phyloP scores from a whole-genome alignment of 192 early-diverging fungal genomes.

The Gonapodya sp. region DNA sequence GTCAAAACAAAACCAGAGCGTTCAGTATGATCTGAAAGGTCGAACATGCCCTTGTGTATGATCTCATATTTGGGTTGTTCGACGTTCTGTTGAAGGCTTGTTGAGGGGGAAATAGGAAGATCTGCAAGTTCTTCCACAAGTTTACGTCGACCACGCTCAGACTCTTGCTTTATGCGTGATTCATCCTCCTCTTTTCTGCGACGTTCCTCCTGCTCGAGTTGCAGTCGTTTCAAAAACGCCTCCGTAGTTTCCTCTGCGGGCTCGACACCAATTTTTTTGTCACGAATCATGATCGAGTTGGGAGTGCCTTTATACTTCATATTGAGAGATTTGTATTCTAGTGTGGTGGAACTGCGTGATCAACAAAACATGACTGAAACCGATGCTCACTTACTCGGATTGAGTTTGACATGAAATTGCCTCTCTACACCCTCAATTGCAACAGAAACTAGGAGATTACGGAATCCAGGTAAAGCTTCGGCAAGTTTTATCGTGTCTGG shows the following conservation, averaged over 20 bases:
- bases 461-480: constrained; percentile 22
- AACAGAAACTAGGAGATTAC: constrained; percentile 28
- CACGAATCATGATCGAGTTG: constrained; percentile 32
- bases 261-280: constrained; percentile 11
- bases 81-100: not conserved
- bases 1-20: not conserved
- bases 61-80: not conserved
- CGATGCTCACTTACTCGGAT: constrained; percentile 17
- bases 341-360: constrained; percentile 9
- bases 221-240: constrained; percentile 27
- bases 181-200: not conserved
- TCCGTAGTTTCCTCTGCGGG: constrained; percentile 20
- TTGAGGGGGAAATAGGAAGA: not conserved
- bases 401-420: constrained; percentile 29
- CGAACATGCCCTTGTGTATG: not conserved
- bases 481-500: constrained; percentile 31
- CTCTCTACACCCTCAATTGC: constrained; percentile 41
- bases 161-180: not conserved
- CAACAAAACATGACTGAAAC: constrained; percentile 12
- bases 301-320: constrained; percentile 35
- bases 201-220: constrained; percentile 11
- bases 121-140: not conserved
- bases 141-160: not conserved
- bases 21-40: not conserved
- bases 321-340: constrained; percentile 29